Conservation (phyloP, 1,284 basidiomycete genomes). For the Leucoagaricus sp. region DNA sequence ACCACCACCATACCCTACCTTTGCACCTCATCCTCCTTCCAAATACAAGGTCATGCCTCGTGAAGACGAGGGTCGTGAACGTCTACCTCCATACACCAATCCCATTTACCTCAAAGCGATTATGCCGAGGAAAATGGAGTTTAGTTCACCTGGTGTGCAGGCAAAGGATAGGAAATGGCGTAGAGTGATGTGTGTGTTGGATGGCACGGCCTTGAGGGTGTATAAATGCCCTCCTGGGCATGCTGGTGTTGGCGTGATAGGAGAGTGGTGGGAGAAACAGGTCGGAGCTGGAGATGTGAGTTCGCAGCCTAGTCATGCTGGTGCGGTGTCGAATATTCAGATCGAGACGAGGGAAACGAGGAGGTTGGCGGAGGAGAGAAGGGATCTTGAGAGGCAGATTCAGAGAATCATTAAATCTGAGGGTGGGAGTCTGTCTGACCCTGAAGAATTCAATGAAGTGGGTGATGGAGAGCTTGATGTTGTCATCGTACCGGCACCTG, state of each 20-base stretch:
- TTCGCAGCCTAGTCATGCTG: slow-evolving; percentile 23
- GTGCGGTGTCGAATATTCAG: slow-evolving; percentile 21
- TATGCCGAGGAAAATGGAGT: slow-evolving; percentile 96
- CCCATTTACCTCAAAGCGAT: slow-evolving; percentile 81
- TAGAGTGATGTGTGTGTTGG: slow-evolving; percentile 85
- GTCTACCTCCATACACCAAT: slow-evolving; percentile 84
- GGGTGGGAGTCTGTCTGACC: slow-evolving; percentile 17
- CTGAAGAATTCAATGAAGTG: not conserved
- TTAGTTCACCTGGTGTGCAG: slow-evolving; percentile 81
- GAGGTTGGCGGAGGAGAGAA: slow-evolving; percentile 21
- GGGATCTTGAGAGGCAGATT: slow-evolving; percentile 24
- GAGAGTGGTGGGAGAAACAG: slow-evolving; percentile 75
- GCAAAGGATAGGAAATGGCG: slow-evolving; percentile 93
- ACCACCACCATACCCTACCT: slow-evolving; percentile 53
- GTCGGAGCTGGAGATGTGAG: slow-evolving; percentile 67
- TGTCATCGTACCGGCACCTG: not conserved
- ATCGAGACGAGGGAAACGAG: slow-evolving; percentile 17
- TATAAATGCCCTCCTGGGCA: slow-evolving; percentile 67
- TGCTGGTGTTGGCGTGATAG: slow-evolving; percentile 52
- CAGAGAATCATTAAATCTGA: slow-evolving; percentile 18
- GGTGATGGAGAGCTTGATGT: slow-evolving; percentile 19
- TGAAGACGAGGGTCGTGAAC: slow-evolving; percentile 76
- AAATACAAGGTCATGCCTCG: slow-evolving; percentile 28
- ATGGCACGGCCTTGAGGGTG: slow-evolving; percentile 87
- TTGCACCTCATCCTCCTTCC: slow-evolving; percentile 28